Base-by-base conservation (phyloP, 768 basidiomycete species). In the Boletus rex-veris region DNA sequence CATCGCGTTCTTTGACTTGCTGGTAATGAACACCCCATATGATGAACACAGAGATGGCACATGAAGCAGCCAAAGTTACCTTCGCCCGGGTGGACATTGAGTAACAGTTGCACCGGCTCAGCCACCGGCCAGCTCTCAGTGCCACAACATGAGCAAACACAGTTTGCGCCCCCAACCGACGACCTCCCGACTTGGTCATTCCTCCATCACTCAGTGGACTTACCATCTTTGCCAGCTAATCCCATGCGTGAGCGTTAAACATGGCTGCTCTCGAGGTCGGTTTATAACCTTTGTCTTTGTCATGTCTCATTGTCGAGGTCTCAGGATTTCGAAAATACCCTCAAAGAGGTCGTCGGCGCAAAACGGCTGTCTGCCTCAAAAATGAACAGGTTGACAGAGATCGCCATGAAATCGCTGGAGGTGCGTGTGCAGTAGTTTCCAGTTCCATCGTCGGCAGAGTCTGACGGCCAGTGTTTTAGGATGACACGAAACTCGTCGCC, bases 11-110 rank as follows among this genome's bases (percentile, higher is more conserved):
- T 63, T 83, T 81, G 15, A 79, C 74, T 66, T 98, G 94, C 51
- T 94, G 82, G 63, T 79, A 88, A 68, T 98, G 95, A 30, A 98
- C 94, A 18, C 83, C 90, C 83, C 86, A 96, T 69, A 98, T 82
- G 26, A 88, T 90, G 36, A 86, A 70, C 3, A 78, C 77, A 12
- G 89, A 83, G 47, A 87, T 63, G 7, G 78, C 61, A 47, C 90
- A 69, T 5, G 94, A 84, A 24, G 77, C 79, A 33, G 75, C 73
- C n/a, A 97, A 77, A 2, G 92, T 90, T 39, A 79, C 72, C 70
- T 88, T 92, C 18, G 94, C 90, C 55, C 76, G 73, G 64, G 82
- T 71, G 62, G 86, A 90, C 88, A 81, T 81, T 5, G 43, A 39
- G 42, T 18, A 45, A 16, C 14, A 14, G 5, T 38, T 14, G n/a